phyloP scores from a whole-genome alignment of 2,329 filamentous ascomycete species.

The Neophaeococcomyces mojaviensis region DNA sequence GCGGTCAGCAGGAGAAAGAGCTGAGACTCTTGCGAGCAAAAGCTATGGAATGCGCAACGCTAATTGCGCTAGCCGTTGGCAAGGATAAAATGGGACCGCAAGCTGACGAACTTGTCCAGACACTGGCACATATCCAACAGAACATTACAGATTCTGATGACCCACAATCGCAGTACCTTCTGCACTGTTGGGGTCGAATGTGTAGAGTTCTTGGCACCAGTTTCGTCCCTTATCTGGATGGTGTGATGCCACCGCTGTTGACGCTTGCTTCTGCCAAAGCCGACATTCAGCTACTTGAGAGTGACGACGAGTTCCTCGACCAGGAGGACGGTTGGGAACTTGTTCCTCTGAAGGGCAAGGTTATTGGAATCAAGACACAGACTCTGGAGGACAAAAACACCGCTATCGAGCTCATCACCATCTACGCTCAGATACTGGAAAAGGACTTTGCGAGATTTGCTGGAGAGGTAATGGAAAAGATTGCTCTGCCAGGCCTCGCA shows the following conservation, averaged over 20 bases:
- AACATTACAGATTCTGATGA: conserved; percentile 86
- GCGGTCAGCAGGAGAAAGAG: conserved; percentile 87
- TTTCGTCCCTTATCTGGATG: conserved; percentile 85
- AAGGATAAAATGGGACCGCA: conserved; percentile 86
- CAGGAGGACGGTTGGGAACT: conserved; percentile 97
- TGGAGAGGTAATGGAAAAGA: conserved; percentile 88
- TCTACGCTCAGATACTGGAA: conserved; percentile 95
- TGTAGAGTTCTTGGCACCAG: conserved; percentile 85
- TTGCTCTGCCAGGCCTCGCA: conserved; percentile 82
- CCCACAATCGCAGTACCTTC: conserved; percentile 89
- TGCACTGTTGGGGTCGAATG: conserved; percentile 99
- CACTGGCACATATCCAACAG: conserved; percentile 77
- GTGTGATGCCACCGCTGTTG: conserved; percentile 88
- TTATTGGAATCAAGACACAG: conserved; percentile 96
- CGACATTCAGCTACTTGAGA: conserved; percentile 91
- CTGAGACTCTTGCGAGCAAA: conserved; percentile 86
- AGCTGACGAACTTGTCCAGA: conserved; percentile 76
- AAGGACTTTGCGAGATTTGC: conserved; percentile 88
- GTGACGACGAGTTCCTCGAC: conserved; percentile 86
- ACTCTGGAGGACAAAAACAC: conserved; percentile 98
- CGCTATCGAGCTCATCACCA: conserved; percentile 96
- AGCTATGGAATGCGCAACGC: conserved; percentile 96
- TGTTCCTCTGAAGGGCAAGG: conserved; percentile 92
- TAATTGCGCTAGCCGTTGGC: conserved; percentile 88
- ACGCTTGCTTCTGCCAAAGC: conserved; percentile 91